These are phyloP conservation scores for Hyaloraphidium curvatum DNA, from an alignment of 192 early-diverging fungal species.

Conservation along the genomic window DNA sequence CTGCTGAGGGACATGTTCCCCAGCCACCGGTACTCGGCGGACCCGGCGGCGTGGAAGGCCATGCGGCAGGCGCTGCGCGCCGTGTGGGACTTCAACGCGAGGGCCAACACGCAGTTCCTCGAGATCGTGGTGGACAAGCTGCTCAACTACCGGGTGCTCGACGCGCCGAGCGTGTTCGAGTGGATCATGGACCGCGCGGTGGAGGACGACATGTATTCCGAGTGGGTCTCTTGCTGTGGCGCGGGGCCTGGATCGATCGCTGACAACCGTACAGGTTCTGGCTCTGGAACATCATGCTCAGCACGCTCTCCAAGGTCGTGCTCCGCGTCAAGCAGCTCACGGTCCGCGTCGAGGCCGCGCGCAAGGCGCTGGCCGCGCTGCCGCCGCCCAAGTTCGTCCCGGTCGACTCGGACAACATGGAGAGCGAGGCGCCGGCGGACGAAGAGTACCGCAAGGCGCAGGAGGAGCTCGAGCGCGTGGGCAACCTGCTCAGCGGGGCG, in stretches of 20 bases:
- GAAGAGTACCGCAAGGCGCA: background rate
- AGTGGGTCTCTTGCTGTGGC: slow-evolving; percentile 6
- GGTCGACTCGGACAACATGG: slow-evolving; percentile 11
- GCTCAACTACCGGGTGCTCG: slow-evolving; percentile 84
- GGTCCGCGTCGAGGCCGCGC: slow-evolving; percentile 22
- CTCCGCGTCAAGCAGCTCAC: slow-evolving; percentile 54
- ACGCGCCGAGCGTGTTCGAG: slow-evolving; percentile 55
- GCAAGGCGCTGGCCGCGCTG: slow-evolving; percentile 16
- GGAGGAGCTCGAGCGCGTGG: slow-evolving; percentile 30
- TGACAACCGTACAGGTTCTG: slow-evolving; percentile 26
- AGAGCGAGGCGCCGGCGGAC: background rate
- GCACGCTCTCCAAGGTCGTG: slow-evolving; percentile 68
- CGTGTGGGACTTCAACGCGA: too few relatives aligned
- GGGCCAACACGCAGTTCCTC: too few relatives aligned
- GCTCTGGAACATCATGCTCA: slow-evolving; percentile 71
- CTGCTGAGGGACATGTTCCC: slow-evolving; percentile 18
- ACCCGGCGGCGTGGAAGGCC: too few relatives aligned
- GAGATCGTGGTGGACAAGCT: slow-evolving; percentile 87
- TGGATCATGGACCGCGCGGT: slow-evolving; percentile 45
- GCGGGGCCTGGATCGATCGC: background rate
- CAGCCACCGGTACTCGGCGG: too few relatives aligned
- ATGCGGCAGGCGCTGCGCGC: too few relatives aligned
- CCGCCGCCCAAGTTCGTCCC: slow-evolving; percentile 13
- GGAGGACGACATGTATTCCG: slow-evolving; percentile 1
- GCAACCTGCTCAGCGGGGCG: slow-evolving; percentile 13